Evolutionary conservation across 2,329 filamentous ascomycete genomes (phyloP).

Genomic region (Pseudogymnoascus sp.): DNA sequence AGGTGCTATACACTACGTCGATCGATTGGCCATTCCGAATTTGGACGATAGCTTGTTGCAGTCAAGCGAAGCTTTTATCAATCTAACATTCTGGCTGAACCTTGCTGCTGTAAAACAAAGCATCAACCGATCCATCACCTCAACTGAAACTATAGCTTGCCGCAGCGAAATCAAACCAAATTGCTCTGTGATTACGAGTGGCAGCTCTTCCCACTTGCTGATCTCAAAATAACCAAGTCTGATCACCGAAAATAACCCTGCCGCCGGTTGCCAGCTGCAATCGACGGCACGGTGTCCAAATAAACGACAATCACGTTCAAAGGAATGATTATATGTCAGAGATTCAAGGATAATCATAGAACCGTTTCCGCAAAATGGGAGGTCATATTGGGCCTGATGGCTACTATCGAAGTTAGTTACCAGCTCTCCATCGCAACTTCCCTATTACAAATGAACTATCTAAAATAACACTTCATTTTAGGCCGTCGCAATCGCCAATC

Average conservation of each 20-base stretch:
- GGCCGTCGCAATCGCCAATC: background rate
- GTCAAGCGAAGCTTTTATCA: background rate
- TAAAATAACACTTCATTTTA: background rate
- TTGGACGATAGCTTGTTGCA: background rate
- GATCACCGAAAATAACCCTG: background rate
- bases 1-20: background rate
- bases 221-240: slow-evolving; percentile 6
- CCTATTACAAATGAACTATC: background rate
- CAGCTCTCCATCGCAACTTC: background rate
- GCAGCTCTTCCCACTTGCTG: background rate
- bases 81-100: background rate
- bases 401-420: slow-evolving; percentile 3
- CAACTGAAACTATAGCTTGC: background rate
- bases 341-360: background rate
- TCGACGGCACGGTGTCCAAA: background rate
- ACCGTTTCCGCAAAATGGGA: background rate
- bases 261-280: background rate
- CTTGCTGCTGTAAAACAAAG: background rate
- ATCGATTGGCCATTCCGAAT: background rate
- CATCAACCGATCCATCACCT: background rate
- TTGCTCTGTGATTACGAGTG: background rate
- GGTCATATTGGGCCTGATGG: background rate
- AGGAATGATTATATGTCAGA: background rate
- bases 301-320: background rate
- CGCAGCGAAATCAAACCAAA: background rate